Conservation (phyloP, 768 basidiomycete species). For the Serpula lacrymans region DNA sequence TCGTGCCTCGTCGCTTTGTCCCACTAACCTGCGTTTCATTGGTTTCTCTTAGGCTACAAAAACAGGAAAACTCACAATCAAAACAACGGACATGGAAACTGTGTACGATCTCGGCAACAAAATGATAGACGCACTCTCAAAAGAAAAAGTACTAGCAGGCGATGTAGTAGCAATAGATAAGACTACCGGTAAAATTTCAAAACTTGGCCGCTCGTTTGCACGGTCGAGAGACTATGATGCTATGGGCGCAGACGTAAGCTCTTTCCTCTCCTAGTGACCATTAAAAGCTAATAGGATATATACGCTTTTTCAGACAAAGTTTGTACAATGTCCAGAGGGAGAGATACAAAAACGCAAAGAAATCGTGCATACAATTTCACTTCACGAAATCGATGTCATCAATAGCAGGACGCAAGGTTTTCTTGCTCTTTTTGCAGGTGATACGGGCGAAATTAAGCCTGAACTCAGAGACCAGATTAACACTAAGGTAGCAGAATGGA, state of each 20-base stretch:
- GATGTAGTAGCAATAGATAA: slow-evolving; percentile 98
- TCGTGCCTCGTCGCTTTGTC: background rate
- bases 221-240: slow-evolving; percentile 97
- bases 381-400: slow-evolving; percentile 99
- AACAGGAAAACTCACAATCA: slow-evolving; percentile 95
- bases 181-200: slow-evolving; percentile 93
- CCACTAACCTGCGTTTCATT: background rate
- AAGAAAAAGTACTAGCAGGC: slow-evolving; percentile 94
- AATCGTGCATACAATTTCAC: slow-evolving; percentile 93
- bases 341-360: slow-evolving; percentile 98
- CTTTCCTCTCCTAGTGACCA: slow-evolving; percentile 1
- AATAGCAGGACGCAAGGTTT: slow-evolving; percentile 99
- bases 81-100: slow-evolving; percentile 99
- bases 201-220: slow-evolving; percentile 96
- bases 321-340: slow-evolving; percentile 96
- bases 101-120: slow-evolving; percentile 98
- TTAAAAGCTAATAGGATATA: background rate
- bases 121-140: slow-evolving; percentile 97
- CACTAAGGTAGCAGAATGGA: slow-evolving; percentile 94
- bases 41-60: slow-evolving; percentile 76
- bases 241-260: slow-evolving; percentile 94
- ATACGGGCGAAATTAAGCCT: slow-evolving; percentile 98
- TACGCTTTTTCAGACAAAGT: slow-evolving; percentile 77
- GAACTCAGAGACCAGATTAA: slow-evolving; percentile 97
- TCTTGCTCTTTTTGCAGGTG: slow-evolving; percentile 90